Evolutionary conservation across 1,284 basidiomycete species (phyloP).

Genomic region (Psilocybe mexicana): DNA sequence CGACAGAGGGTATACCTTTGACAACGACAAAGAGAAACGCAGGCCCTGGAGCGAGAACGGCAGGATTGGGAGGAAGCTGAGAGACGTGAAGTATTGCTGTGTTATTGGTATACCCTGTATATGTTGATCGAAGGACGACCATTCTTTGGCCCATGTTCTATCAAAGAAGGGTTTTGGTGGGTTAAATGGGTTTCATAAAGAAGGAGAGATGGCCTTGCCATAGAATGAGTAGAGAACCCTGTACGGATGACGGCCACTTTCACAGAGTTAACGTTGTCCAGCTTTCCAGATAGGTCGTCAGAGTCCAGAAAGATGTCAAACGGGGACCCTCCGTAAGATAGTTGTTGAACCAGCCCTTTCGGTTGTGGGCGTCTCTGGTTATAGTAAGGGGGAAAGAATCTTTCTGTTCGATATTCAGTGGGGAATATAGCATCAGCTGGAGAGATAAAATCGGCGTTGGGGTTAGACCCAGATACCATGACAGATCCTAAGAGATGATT

Average conservation of each 20-base stretch:
- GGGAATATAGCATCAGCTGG: conserved; percentile 54
- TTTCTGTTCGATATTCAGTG: conserved; percentile 81
- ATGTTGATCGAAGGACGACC: conserved; percentile 65
- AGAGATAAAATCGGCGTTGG: conserved; percentile 74
- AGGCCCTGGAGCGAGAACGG: conserved; percentile 77
- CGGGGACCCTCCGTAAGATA: conserved; percentile 76
- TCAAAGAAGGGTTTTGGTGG: background rate
- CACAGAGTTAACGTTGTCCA: conserved; percentile 50
- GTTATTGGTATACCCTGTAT: conserved; percentile 67
- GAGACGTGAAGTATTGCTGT: conserved; percentile 71
- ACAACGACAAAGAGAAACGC: conserved; percentile 78
- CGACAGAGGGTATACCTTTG: conserved; percentile 75
- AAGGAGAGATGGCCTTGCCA: conserved; percentile 41
- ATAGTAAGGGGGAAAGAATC: conserved; percentile 77
- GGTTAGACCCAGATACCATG: conserved; percentile 81
- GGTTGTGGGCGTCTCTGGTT: conserved; percentile 72
- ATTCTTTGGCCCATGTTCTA: conserved; percentile 82
- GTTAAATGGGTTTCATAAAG: background rate
- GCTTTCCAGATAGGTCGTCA: conserved; percentile 52
- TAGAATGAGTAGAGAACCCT: conserved; percentile 85
- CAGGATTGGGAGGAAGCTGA: conserved; percentile 78
- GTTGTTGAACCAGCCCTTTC: conserved; percentile 56
- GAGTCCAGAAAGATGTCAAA: conserved; percentile 70
- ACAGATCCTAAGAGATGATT: conserved; percentile 46
- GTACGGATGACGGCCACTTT: conserved; percentile 76